phyloP scores from a whole-genome alignment of 495 filamentous ascomycete species.

The Rostrohypoxylon terebratum region DNA sequence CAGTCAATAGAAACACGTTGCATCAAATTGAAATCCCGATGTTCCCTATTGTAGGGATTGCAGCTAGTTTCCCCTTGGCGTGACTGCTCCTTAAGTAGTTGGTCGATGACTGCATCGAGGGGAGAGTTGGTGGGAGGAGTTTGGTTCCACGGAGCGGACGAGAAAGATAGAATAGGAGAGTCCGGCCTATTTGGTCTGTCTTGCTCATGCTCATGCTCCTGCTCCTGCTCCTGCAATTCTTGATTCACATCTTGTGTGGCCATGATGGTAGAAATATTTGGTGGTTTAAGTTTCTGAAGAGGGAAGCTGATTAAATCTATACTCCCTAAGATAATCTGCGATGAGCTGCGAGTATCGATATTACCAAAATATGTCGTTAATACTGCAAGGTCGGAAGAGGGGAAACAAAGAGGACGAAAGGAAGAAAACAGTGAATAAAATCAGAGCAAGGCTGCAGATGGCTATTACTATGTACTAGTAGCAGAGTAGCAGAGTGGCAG shows the following conservation, averaged over 20 bases:
- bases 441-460: conserved; percentile 10
- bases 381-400: too few species aligned
- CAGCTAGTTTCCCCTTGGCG: conserved; percentile 9
- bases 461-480: neutral
- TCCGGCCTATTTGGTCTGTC: neutral
- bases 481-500: too few species aligned
- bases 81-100: conserved; percentile 28
- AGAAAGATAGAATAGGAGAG: neutral
- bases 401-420: neutral
- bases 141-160: neutral
- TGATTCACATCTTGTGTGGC: neutral
- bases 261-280: neutral
- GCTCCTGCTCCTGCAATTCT: neutral
- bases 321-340: neutral
- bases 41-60: conserved; percentile 29
- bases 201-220: neutral
- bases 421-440: neutral
- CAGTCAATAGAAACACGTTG: conserved; percentile 50
- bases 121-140: neutral
- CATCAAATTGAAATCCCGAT: conserved; percentile 23
- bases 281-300: neutral
- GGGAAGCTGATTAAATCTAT: neutral
- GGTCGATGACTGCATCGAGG: conserved; percentile 27
- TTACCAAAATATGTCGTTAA: too few species aligned
- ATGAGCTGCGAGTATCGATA: neutral